Percentiles rank a stretch among this genome's conserved stretches.
phyloP scores from a whole-genome alignment of 176 grass and related monocot species.

The Zoysia japonica region DNA sequence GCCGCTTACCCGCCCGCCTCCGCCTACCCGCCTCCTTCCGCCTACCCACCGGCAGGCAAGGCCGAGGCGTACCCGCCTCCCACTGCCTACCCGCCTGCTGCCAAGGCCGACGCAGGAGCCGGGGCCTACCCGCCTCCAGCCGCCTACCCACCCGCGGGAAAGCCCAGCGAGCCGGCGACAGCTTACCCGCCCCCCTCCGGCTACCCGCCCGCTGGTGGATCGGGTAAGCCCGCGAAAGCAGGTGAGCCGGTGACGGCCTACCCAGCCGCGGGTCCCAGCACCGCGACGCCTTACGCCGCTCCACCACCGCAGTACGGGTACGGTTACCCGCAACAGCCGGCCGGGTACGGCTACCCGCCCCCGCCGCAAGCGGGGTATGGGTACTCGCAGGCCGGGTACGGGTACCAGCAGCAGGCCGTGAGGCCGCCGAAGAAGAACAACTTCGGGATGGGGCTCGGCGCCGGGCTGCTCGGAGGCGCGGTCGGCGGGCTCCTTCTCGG shows the following conservation, averaged over 20 bases:
- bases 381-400: slow-evolving; percentile 47
- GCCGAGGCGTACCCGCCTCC: background rate
- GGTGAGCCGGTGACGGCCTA: slow-evolving; percentile 55
- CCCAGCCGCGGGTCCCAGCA: slow-evolving; percentile 45
- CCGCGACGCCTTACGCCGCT: slow-evolving; percentile 42
- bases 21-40: slow-evolving; percentile 10
- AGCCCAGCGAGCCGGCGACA: slow-evolving; percentile 23
- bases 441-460: slow-evolving; percentile 63
- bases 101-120: slow-evolving; percentile 25
- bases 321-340: slow-evolving; percentile 49
- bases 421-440: slow-evolving; percentile 61
- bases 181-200: slow-evolving; percentile 28
- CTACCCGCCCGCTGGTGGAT: slow-evolving; percentile 34
- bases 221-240: slow-evolving; percentile 39
- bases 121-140: background rate
- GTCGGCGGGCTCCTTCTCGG: slow-evolving; percentile 73
- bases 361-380: slow-evolving; percentile 52
- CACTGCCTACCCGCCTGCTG: slow-evolving; percentile 6
- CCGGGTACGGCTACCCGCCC: slow-evolving; percentile 55
- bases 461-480: slow-evolving; percentile 66
- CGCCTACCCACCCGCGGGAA: slow-evolving; percentile 13
- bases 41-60: background rate
- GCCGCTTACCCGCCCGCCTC: slow-evolving; percentile 21
- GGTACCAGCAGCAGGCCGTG: slow-evolving; percentile 51
- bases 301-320: slow-evolving; percentile 55